phyloP scores from a whole-genome alignment of 2,329 filamentous ascomycete species.

The Atkinsonella hypoxylon region DNA sequence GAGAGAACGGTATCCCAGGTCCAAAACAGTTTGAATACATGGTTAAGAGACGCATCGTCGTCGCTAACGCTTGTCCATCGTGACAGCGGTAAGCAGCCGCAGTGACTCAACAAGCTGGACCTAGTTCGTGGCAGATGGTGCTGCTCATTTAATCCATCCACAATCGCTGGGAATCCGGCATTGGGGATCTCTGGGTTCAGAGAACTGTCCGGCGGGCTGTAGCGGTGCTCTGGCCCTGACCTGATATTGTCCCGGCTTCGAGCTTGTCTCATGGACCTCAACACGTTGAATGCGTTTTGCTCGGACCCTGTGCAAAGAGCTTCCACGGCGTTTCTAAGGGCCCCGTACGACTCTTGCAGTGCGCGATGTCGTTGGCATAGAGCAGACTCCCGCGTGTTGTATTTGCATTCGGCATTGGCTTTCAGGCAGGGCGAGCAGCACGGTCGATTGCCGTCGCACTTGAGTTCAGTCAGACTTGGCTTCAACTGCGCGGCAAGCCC shows the following conservation, averaged over 20 bases:
- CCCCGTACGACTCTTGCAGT: background rate
- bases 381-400: background rate
- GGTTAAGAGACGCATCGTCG: conserved; percentile 9
- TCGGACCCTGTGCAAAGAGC: background rate
- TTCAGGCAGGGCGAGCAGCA: conserved; percentile 1
- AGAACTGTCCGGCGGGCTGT: background rate
- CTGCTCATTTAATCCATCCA: background rate
- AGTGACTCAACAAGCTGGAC: background rate
- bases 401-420: background rate
- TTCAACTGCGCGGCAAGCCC: background rate
- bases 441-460: conserved; percentile 8
- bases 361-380: background rate
- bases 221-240: background rate
- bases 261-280: background rate
- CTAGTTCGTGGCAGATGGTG: background rate
- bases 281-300: background rate
- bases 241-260: background rate
- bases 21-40: conserved; percentile 13
- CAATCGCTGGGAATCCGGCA: background rate
- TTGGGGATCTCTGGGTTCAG: background rate
- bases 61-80: conserved; percentile 11
- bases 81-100: conserved; percentile 8
- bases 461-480: background rate
- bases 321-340: background rate
- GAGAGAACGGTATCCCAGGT: conserved; percentile 13